Evolutionary conservation across 192 early-diverging fungal species (phyloP).

Genomic region (Umbelopsis sp.): DNA sequence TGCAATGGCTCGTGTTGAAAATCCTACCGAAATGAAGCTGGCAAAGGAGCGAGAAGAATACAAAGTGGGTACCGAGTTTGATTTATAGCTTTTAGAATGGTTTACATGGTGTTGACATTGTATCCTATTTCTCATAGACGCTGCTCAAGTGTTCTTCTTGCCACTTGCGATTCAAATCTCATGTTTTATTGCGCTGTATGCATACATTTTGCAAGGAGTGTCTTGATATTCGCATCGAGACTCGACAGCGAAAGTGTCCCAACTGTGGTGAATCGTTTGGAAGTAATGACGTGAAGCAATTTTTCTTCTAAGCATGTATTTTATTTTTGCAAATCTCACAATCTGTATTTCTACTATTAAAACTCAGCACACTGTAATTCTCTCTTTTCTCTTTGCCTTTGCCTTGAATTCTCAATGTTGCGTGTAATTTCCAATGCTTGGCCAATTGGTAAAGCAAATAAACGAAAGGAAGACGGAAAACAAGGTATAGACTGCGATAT

Average conservation of each 20-base stretch:
- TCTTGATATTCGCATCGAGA: constrained; percentile 81
- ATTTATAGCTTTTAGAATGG: constrained; percentile 14
- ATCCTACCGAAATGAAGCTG: constrained; percentile 62
- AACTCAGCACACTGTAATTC: not conserved
- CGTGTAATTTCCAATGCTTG: not conserved
- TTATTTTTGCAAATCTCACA: not conserved
- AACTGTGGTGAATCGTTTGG: constrained; percentile 85
- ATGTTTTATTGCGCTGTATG: constrained; percentile 87
- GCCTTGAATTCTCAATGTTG: constrained; percentile 5
- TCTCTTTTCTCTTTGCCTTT: not conserved
- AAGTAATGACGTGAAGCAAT: constrained; percentile 76
- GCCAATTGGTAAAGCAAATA: not conserved
- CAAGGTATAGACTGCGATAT: constrained; percentile 4
- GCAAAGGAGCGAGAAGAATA: constrained; percentile 55
- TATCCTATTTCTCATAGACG: constrained; percentile 49
- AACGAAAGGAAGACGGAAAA: not conserved
- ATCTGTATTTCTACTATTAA: constrained; percentile 1
- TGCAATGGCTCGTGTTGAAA: constrained; percentile 57
- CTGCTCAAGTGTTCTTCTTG: constrained; percentile 91
- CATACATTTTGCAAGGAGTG: constrained; percentile 95
- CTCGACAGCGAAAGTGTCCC: constrained; percentile 90
- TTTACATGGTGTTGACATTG: constrained; percentile 20
- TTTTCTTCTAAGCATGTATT: constrained; percentile 56
- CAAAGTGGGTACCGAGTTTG: constrained; percentile 28
- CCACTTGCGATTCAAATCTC: constrained; percentile 82